These are phyloP conservation scores for Solanum peruvianum DNA, from an alignment of 257 asterid species.

Conservation along the genomic window DNA sequence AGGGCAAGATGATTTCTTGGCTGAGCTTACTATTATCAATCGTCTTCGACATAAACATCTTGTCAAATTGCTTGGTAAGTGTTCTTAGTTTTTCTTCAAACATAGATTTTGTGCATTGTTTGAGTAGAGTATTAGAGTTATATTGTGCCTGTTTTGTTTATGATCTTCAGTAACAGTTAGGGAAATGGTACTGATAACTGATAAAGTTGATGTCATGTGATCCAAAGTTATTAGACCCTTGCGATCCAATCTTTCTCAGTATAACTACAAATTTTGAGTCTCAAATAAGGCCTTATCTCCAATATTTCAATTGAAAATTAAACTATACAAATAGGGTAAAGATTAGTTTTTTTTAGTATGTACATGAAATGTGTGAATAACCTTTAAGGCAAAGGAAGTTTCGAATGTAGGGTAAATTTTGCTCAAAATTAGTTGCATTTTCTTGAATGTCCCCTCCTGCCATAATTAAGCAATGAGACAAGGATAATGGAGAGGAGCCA, in stretches of 20 bases:
- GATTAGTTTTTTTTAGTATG: not conserved
- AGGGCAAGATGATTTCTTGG: conserved; percentile 82
- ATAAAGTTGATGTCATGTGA: not conserved
- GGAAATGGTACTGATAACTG: not conserved
- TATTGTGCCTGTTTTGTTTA: not conserved
- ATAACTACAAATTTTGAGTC: not conserved
- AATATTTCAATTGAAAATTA: not conserved
- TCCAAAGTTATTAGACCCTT: not conserved
- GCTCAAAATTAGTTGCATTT: not conserved
- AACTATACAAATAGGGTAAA: not conserved
- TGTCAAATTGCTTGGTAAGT: conserved; percentile 68
- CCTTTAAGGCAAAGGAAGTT: not conserved
- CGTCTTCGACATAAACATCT: conserved; percentile 88
- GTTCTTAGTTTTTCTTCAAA: not conserved
- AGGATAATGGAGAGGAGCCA: not conserved
- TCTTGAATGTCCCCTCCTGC: not conserved
- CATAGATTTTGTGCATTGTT: not conserved
- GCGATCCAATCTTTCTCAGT: not conserved
- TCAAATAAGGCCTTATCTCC: not conserved
- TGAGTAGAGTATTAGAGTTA: not conserved
- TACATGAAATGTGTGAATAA: not conserved
- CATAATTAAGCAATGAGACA: not conserved
- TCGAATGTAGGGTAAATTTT: not conserved
- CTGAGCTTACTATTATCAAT: conserved; percentile 82
- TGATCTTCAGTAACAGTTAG: not conserved